Base-by-base conservation (phyloP, 495 filamentous ascomycete genomes). In the Trichoderma reesei region DNA sequence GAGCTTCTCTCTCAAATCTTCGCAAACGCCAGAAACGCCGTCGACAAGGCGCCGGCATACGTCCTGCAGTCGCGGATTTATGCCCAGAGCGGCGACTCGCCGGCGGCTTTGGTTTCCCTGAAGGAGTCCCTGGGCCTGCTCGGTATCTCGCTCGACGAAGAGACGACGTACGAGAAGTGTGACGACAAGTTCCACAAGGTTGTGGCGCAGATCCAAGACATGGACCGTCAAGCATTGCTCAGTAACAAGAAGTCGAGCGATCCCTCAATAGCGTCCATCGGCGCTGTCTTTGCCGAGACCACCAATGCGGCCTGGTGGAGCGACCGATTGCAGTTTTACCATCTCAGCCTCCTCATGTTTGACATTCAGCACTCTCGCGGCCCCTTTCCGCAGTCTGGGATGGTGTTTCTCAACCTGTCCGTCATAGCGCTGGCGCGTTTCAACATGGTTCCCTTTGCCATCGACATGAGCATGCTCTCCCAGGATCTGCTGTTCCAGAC, bases 271-370 rank as follows among this genome's bases (percentile, higher is more conserved):
- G 74, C 86, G 26, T 88, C 86, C 0, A 80, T 90, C 11, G 91
- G 88, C 16, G 83, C 88, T 0, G 85, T 95, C 34, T 79, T 96
- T 65, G 80, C 85, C 0, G 92, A 96, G 72, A 85, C 90, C 10
- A 82, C 89, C 64, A 85, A 85, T 61, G 85, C 90, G n/a, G 88
- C 88, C 1, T 96, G 89, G 74, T 96, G 91, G 91, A 86, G 83
- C 67, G 85, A 94, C 71, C 75, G 79, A 18, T 69, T 90, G 31
- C 81, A 85, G 33, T 96, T 92, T 73, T 95, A 92, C 71, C 85
- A 89, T 62, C 84, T 90, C 65, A 77, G 86, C 5, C 80, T 93
- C 11, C 79, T 86, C 61, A 86, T 91, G 78, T 76, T 93, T 68
- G 80, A 87, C 54, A 81, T 86, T 26, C 86, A 90, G 67, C 77